Conservation (phyloP, 352 stramenopile genomes). For the Blastocystis sp. region DNA sequence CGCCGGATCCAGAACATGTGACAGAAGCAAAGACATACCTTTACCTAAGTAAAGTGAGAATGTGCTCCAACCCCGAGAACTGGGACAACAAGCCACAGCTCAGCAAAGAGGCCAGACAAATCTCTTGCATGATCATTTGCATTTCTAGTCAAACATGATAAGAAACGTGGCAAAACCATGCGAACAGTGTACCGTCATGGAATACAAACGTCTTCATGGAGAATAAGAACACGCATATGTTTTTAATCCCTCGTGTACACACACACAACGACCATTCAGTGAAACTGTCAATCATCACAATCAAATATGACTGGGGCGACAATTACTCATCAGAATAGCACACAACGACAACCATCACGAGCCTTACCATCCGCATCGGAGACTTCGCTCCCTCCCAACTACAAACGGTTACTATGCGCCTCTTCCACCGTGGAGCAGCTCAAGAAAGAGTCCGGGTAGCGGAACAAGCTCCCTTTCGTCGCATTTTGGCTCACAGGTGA, state of each 20-base stretch:
- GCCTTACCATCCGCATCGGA: background rate
- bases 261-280: constrained; percentile 10
- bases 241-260: constrained; percentile 23
- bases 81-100: background rate
- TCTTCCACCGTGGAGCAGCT: background rate
- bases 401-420: constrained; percentile 58
- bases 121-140: constrained; percentile 68
- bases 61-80: constrained; percentile 45
- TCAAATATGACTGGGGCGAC: constrained; percentile 65
- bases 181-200: constrained; percentile 30
- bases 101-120: constrained; percentile 26
- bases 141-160: constrained; percentile 68
- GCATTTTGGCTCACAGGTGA: constrained; percentile 45
- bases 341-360: background rate
- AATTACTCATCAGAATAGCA: constrained; percentile 43
- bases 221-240: constrained; percentile 21
- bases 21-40: background rate
- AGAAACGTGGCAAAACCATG: constrained; percentile 65
- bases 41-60: constrained; percentile 56
- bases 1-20: constrained; percentile 28
- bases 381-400: background rate
- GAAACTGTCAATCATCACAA: constrained; percentile 44
- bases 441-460: constrained; percentile 3
- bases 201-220: constrained; percentile 48
- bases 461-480: constrained; percentile 32